These are phyloP conservation scores for Ophiostoma sp. DNA, from an alignment of 2,329 filamentous ascomycete species.

Conservation along the genomic window DNA sequence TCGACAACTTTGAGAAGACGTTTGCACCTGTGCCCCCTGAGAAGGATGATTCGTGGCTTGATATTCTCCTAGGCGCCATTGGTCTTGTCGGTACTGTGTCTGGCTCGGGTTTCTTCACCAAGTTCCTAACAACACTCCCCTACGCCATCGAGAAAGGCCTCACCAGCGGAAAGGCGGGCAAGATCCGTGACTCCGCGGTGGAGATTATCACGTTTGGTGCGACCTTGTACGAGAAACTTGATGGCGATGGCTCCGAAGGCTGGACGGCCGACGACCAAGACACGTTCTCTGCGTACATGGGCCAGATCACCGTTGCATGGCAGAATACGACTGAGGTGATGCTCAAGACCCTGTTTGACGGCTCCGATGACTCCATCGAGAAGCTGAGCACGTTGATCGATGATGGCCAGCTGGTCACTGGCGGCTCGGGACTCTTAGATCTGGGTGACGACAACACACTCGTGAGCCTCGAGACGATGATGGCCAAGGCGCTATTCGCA, in stretches of 20 bases:
- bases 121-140: neutral
- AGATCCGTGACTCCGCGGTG: neutral
- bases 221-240: neutral
- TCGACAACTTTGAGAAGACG: slow-evolving; percentile 17
- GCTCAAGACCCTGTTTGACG: neutral
- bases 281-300: slow-evolving; percentile 1
- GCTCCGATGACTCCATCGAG: neutral
- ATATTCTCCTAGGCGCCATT: neutral
- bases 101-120: neutral
- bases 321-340: neutral
- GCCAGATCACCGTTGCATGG: neutral
- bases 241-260: neutral
- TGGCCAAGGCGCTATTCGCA: slow-evolving; percentile 1
- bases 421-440: neutral
- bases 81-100: neutral
- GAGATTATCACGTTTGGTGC: neutral
- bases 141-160: neutral
- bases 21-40: slow-evolving; percentile 18
- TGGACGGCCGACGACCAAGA: neutral
- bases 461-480: neutral
- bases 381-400: neutral
- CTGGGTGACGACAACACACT: neutral
- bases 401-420: slow-evolving; percentile 9
- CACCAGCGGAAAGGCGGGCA: neutral
- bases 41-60: slow-evolving; percentile 4